Percentiles rank a stretch among this genome's conserved stretches.
Evolutionary conservation across 31 red algal species (phyloP).

Genomic region (Odonthalia washingtoniensis): DNA sequence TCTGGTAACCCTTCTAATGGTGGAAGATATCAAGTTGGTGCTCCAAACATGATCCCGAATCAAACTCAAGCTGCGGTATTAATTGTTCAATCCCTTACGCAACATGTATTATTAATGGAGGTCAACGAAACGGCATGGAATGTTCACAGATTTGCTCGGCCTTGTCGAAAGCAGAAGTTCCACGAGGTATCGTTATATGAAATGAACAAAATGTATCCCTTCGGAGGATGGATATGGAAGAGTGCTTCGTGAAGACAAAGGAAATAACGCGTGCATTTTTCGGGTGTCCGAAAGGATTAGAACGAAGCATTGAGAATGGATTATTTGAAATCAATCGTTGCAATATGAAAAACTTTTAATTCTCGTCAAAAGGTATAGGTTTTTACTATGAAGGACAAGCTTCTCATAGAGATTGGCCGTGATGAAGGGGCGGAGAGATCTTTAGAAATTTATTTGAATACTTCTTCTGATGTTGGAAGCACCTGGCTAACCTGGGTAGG

Average conservation of each 20-base stretch:
- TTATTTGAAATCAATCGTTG: constrained; percentile 84
- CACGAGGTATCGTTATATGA: constrained; percentile 85
- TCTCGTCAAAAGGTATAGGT: constrained; percentile 92
- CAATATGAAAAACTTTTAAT: constrained; percentile 93
- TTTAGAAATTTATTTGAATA: constrained; percentile 67
- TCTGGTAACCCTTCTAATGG: constrained; percentile 20
- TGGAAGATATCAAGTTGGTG: constrained; percentile 28
- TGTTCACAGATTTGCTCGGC: constrained; percentile 92
- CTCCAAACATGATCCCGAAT: constrained; percentile 21
- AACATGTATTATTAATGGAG: constrained; percentile 83
- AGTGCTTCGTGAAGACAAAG: constrained; percentile 99
- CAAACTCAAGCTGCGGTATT: constrained; percentile 72
- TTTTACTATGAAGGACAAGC: constrained; percentile 85
- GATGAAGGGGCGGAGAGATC: constrained; percentile 77
- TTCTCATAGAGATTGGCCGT: constrained; percentile 55
- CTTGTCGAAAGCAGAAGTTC: constrained; percentile 90
- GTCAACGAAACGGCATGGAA: constrained; percentile 98
- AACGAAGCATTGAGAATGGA: constrained; percentile 74
- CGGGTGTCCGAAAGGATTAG: constrained; percentile 52
- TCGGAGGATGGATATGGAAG: constrained; percentile 92
- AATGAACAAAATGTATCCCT: constrained; percentile 92
- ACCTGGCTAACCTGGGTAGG: constrained; percentile 94
- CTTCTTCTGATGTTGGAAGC: constrained; percentile 78
- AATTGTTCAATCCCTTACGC: constrained; percentile 76
- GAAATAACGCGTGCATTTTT: constrained; percentile 89